A percentile compares a stretch with the other conserved stretches of the same genome.
phyloP scores from a whole-genome alignment of 2,329 filamentous ascomycete genomes.

The Fusarium robinianum region DNA sequence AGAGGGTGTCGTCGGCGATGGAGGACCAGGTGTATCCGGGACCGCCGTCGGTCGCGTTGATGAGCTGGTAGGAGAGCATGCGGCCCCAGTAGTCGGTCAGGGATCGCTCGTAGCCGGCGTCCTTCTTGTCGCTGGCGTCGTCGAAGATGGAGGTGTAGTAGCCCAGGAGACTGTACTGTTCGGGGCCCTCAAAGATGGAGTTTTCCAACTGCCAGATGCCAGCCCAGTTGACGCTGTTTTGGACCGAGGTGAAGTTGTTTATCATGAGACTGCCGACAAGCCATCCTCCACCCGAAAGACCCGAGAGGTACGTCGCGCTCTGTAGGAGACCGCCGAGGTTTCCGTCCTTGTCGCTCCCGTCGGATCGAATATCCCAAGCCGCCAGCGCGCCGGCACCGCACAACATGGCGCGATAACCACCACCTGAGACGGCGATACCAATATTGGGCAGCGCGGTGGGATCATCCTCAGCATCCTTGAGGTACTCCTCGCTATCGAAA shows the following conservation, averaged over 20 bases:
- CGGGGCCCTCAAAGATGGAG: constrained; percentile 48
- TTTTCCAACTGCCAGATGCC: constrained; percentile 49
- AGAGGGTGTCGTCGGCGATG: constrained; percentile 50
- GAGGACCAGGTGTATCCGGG: constrained; percentile 82
- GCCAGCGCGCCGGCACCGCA: constrained; percentile 80
- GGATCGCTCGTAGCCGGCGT: constrained; percentile 57
- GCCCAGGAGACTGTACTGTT: constrained; percentile 43
- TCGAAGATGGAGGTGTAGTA: constrained; percentile 47
- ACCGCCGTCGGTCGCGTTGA: constrained; percentile 76
- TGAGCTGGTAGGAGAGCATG: constrained; percentile 82
- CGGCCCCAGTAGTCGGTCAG: constrained; percentile 91
- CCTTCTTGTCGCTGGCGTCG: constrained; percentile 44
- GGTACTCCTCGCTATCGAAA: constrained; percentile 76
- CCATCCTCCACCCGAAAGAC: constrained; percentile 84
- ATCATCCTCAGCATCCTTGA: constrained; percentile 48
- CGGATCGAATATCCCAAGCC: constrained; percentile 76
- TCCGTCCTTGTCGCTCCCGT: constrained; percentile 51
- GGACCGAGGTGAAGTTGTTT: constrained; percentile 78
- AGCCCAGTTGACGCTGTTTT: constrained; percentile 42
- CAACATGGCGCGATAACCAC: constrained; percentile 84
- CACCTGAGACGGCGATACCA: constrained; percentile 78
- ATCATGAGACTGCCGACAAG: constrained; percentile 78
- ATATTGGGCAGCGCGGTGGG: constrained; percentile 57
- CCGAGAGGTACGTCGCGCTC: constrained; percentile 77
- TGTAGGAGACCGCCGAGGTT: constrained; percentile 83